Evolutionary conservation across 352 stramenopile genomes (phyloP).

Genomic region (Lagenidium sp.): DNA sequence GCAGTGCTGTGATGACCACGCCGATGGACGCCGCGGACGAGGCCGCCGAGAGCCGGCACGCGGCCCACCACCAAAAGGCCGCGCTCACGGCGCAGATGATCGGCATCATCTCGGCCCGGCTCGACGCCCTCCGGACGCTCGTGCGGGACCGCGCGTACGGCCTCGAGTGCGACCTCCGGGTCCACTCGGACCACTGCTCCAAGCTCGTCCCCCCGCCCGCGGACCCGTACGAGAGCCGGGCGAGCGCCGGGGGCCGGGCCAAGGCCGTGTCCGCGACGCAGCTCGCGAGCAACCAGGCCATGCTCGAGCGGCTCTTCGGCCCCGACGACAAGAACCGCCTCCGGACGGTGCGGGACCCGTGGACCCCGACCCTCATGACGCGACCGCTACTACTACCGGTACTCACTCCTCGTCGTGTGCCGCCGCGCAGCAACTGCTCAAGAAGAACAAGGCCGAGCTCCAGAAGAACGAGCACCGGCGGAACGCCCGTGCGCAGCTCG

Average conservation of each 20-base stretch:
- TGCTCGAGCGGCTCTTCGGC: slow-evolving; percentile 71
- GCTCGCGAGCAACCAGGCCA: slow-evolving; percentile 53
- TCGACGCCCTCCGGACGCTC: slow-evolving; percentile 56
- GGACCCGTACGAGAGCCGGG: slow-evolving; percentile 57
- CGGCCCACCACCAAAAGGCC: slow-evolving; percentile 66
- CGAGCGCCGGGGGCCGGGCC: slow-evolving; percentile 19
- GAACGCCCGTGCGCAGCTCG: slow-evolving; percentile 66
- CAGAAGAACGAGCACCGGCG: slow-evolving; percentile 66
- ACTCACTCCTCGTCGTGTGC: neutral
- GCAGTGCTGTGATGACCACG: neutral
- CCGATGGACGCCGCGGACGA: slow-evolving; percentile 10
- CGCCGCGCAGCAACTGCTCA: slow-evolving; percentile 47
- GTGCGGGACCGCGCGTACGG: slow-evolving; percentile 62
- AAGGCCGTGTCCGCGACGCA: slow-evolving; percentile 31
- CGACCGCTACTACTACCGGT: neutral
- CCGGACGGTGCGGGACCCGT: slow-evolving; percentile 31
- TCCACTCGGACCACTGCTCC: slow-evolving; percentile 67
- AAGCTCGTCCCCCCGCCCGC: slow-evolving; percentile 51
- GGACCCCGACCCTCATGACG: no score
- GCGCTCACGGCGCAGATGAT: slow-evolving; percentile 77
- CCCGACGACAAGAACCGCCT: slow-evolving; percentile 54
- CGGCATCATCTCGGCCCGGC: slow-evolving; percentile 55
- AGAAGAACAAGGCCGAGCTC: slow-evolving; percentile 74
- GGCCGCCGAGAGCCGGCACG: slow-evolving; percentile 28
- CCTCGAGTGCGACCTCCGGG: slow-evolving; percentile 60